Base-by-base conservation (phyloP, 2,329 filamentous ascomycete genomes). In the Aspergillus eucalypticola region DNA sequence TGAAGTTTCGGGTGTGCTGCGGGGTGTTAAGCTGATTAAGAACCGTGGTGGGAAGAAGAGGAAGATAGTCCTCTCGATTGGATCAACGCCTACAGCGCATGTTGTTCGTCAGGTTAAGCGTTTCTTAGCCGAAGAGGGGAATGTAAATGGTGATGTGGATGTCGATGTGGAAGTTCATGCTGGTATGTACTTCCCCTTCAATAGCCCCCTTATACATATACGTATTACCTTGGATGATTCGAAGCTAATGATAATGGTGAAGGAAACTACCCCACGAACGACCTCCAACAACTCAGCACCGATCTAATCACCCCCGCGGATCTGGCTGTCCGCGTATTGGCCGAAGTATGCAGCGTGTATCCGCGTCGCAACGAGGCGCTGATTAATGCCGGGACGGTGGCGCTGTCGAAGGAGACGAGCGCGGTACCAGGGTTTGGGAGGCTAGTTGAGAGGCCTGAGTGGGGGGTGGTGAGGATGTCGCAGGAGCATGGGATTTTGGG, bases 401-500 rank as follows among this genome's bases (percentile, higher is more conserved):
- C 88, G 0, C 77, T 94, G 0, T 90, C 89, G 0, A 82, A 90
- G 3, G 90, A 92, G 72, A 85, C 88, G 0, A 90, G 90, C 67
- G 86, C 86, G 64, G 83, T 84, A 58, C 92, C 92, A 71, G 73
- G 80, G 1, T 90, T 87, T 8, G 92, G 86, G 84, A 90, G 88
- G 0, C 81, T 92, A 32, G 75, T 90, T 2, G 84, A 83, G 61
- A 81, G 83, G 0, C 90, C 87, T 83, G 80, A 80, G 3, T 71
- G 70, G 60, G 83, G 89, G 65, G 86, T 93, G 2, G 86, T 84
- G n/a, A 82, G 85, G 25, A 84, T 92, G 61, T 87, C 86, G 66
- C 91, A 94, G 76, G 91, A 95, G 76, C 91, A 94, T 75, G 90
- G 90, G 0, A 86, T 92, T 54, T 69, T 94, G 67, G 81, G 78